These are phyloP conservation scores for Aurinia saxatilis DNA, from an alignment of 345 rosid genomes.

Conservation along the genomic window DNA sequence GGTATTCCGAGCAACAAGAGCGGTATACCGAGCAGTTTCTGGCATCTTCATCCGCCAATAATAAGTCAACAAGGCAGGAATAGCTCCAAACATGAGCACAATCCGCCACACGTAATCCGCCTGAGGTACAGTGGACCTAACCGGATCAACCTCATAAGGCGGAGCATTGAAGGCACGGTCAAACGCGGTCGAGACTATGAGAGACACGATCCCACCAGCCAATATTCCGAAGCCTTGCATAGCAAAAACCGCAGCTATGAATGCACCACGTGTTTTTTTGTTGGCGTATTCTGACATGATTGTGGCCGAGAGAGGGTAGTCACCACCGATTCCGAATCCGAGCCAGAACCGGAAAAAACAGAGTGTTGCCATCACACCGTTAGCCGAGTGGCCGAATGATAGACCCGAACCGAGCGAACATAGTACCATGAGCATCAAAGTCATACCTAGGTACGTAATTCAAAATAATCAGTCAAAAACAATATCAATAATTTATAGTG, in stretches of 20 bases:
- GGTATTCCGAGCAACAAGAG: conserved; percentile 53
- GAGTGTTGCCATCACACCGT: conserved; percentile 41
- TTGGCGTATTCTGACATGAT: conserved; percentile 78
- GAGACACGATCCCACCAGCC: conserved; percentile 53
- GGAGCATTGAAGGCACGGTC: conserved; percentile 25
- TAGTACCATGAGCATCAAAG: conserved; percentile 66
- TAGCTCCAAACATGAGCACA: conserved; percentile 70
- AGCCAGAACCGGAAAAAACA: conserved; percentile 92
- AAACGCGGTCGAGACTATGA: conserved; percentile 46
- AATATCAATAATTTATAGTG: too few relatives aligned
- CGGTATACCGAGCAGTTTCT: conserved; percentile 71
- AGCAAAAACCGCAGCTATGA: conserved; percentile 70
- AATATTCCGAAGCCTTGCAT: conserved; percentile 72
- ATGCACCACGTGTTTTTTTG: conserved; percentile 61
- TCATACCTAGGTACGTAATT: conserved; percentile 35
- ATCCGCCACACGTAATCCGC: conserved; percentile 66
- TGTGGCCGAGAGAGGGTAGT: conserved; percentile 74
- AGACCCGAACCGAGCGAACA: conserved; percentile 68
- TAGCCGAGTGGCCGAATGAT: conserved; percentile 45
- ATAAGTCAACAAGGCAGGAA: conserved; percentile 66
- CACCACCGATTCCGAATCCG: conserved; percentile 80
- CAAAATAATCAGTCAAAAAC: not conserved
- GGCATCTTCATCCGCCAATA: conserved; percentile 87
- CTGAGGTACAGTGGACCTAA: conserved; percentile 50
- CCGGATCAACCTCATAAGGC: conserved; percentile 2